phyloP scores from a whole-genome alignment of 192 early-diverging fungal species.

The Dissophora ornata region DNA sequence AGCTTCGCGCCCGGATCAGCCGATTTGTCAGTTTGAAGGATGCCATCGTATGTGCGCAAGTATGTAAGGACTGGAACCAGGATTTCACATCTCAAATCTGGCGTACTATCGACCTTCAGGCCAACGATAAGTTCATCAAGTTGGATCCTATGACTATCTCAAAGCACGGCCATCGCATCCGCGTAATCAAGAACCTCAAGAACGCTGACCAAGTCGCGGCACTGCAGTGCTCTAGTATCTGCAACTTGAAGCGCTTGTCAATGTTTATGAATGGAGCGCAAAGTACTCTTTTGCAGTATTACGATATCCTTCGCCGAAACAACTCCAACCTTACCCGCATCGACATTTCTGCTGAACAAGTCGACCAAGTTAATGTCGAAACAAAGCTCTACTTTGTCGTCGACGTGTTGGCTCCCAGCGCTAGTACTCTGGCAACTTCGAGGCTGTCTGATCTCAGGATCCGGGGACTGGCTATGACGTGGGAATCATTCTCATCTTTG shows the following conservation, averaged over 20 bases:
- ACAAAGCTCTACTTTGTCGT: no score
- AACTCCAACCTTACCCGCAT: no score
- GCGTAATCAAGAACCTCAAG: neutral
- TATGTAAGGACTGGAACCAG: neutral
- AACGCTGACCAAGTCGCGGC: no score
- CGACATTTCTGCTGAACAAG: no score
- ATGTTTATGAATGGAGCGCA: no score
- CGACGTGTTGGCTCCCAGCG: no score
- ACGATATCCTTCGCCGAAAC: no score
- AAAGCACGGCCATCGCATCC: neutral
- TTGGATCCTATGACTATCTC: neutral
- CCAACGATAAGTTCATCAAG: neutral
- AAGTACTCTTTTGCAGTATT: no score
- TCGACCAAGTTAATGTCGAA: no score
- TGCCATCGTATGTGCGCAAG: neutral
- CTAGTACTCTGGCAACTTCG: neutral
- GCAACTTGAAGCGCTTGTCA: no score
- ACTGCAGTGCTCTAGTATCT: no score
- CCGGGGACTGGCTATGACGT: neutral
- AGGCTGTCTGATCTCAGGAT: neutral
- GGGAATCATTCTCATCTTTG: neutral
- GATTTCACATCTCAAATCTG: neutral
- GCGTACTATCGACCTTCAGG: conserved; percentile 1
- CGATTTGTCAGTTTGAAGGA: neutral
- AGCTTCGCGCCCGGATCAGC: no score